Evolutionary conservation across 768 basidiomycete genomes (phyloP), one percentile per base, ranked within the genome.

Genomic region (Porphyrellus cyaneotinctus): DNA sequence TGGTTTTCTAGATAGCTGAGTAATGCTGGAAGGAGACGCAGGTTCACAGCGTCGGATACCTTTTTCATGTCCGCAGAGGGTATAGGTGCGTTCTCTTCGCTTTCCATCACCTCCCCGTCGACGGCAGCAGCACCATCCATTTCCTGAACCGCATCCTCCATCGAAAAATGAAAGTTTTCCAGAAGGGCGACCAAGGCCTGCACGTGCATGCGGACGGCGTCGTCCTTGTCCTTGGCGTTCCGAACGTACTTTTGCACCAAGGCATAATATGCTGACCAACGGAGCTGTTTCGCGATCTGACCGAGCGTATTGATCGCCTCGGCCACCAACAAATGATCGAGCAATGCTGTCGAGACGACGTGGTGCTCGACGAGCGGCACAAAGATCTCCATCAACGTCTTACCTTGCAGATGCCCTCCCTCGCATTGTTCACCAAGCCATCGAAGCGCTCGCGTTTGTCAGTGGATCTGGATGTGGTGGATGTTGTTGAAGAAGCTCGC

Each of bases 401-500:
- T 78, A 63, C 85, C 88, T 33, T 83, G 75, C 32, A 98, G 62
- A 28, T 73, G 73, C 2, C 82, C 83, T 38, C 83, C 80, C 10
- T 83, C 79, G 54, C 85, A 86, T 50, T 84, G 78, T 47, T 94
- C 93, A 6, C 82, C 83, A n/a, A 97, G 79, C n/a, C 92, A 78
- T 14, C 89, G 81, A 26, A 97, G 75, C 3, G 95, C 95, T 53
- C 95, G 75, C 2, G 85, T 84, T 22, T 95, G 84, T 57, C 95
- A 83, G 68, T 97, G 95, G 3, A 87, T 73, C 70, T 99, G 97
- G 39, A 98, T 82, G 65, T 99, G 97, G 48, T 88, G 82, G 43
- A 97, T 83, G 69, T 99, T 99, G 75, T 86, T 87, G 80, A 99
- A 98, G 74, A 98, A 95, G 65, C 88, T 94, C 30, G 92, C 93